Evolutionary conservation across 2,329 filamentous ascomycete genomes (phyloP).

Genomic region (Aspergillus udagawae): DNA sequence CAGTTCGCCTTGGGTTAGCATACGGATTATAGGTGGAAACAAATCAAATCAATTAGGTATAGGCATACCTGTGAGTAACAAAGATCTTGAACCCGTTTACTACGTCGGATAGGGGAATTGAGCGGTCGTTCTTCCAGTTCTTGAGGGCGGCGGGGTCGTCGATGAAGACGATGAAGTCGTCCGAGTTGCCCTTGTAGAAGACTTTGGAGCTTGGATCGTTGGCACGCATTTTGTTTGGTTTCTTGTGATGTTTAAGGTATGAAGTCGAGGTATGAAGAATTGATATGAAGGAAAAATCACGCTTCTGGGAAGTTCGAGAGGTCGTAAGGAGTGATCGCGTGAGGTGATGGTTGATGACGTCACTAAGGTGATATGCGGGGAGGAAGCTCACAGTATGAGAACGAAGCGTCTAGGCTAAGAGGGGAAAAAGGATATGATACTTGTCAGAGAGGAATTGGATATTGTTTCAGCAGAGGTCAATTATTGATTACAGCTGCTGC

Average conservation of each 20-base stretch:
- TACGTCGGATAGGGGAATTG: slow-evolving; percentile 76
- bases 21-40: not conserved
- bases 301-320: not conserved
- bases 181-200: slow-evolving; percentile 73
- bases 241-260: slow-evolving; percentile 3
- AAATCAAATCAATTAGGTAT: not conserved
- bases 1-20: not conserved
- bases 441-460: not conserved
- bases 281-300: not conserved
- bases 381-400: not conserved
- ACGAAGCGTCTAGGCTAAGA: not conserved
- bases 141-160: slow-evolving; percentile 55
- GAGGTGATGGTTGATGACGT: slow-evolving; percentile 17
- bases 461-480: not conserved
- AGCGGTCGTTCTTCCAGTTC: slow-evolving; percentile 79
- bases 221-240: slow-evolving; percentile 61
- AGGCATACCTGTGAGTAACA: slow-evolving; percentile 76
- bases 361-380: slow-evolving; percentile 6
- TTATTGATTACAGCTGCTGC: not conserved
- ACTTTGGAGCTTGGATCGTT: slow-evolving; percentile 70
- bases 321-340: not conserved
- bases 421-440: not conserved
- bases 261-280: slow-evolving; percentile 7
- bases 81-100: slow-evolving; percentile 88
- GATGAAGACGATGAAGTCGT: slow-evolving; percentile 63